These are phyloP conservation scores for Pichia ethanolica DNA, from an alignment of 805 yeast species.

Conservation along the genomic window DNA sequence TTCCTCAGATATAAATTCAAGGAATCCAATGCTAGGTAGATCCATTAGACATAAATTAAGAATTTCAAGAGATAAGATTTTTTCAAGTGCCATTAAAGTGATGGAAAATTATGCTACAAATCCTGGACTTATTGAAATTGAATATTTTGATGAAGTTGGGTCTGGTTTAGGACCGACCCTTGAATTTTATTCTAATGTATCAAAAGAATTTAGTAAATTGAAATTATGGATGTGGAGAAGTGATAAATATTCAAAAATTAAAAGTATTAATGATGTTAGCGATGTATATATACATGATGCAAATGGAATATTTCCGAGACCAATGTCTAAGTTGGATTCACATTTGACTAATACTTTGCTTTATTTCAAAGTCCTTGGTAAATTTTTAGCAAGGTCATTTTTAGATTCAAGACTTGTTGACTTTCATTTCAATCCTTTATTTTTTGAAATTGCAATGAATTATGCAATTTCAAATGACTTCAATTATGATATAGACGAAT, in stretches of 20 bases:
- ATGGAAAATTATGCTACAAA: slow-evolving; percentile 66
- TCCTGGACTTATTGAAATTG: slow-evolving; percentile 81
- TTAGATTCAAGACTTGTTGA: slow-evolving; percentile 86
- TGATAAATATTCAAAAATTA: slow-evolving; percentile 9
- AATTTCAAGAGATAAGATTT: slow-evolving; percentile 58
- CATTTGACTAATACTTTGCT: slow-evolving; percentile 38
- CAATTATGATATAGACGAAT: slow-evolving; percentile 1
- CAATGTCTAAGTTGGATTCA: slow-evolving; percentile 29
- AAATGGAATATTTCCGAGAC: slow-evolving; percentile 70
- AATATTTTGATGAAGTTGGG: slow-evolving; percentile 87
- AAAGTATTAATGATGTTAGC: slow-evolving; percentile 1
- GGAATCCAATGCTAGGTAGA: slow-evolving; percentile 55
- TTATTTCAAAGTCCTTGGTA: slow-evolving; percentile 65
- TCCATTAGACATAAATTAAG: slow-evolving; percentile 74
- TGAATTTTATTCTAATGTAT: slow-evolving; percentile 81
- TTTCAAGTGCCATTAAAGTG: slow-evolving; percentile 74
- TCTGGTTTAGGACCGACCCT: slow-evolving; percentile 94
- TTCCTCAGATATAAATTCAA: slow-evolving; percentile 14
- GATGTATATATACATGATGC: slow-evolving; percentile 33
- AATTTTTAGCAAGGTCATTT: slow-evolving; percentile 78
- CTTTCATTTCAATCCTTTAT: slow-evolving; percentile 63
- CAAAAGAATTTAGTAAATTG: slow-evolving; percentile 60
- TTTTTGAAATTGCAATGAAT: slow-evolving; percentile 51
- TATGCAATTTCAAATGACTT: slow-evolving; percentile 4
- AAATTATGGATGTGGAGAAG: slow-evolving; percentile 65